Base-by-base conservation (phyloP, 1,139 yeast species). In the Debaryomyces robertsiae region DNA sequence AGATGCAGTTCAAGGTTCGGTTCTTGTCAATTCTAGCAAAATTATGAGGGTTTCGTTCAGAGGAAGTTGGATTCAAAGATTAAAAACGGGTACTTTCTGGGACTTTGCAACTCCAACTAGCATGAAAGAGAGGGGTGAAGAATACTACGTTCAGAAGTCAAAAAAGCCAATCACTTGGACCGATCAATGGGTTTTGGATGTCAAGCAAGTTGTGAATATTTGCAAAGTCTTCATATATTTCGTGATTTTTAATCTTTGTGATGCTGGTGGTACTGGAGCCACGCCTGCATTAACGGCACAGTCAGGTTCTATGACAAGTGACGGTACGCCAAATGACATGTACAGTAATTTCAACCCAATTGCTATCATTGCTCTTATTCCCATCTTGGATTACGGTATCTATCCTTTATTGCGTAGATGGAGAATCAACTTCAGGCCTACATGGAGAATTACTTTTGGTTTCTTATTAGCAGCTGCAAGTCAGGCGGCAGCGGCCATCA, bases 271-370 rank as follows among this genome's bases (percentile, higher is more conserved):
- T 58, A 71, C 82, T 61, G 81, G 84, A 36, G 69, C 79, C 43
- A 39, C 38, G 27, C 38, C 79, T 43, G 72, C 80, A 40, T 81
- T 80, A 58, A 80, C 78, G 43, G 79, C 82, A 6, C 85, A 81
- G 55, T 82, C 87, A 34, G 83, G 82, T 42, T 74, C 84, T 24
- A 79, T 83, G 85, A 66, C 76, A 24, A 71, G 81, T 23, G 71
- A 80, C 39, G 87, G 88, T 42, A 77, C 83, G 47, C 90, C 90
- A 48, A 83, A 83, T 54, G 90, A 82, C 67, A 71, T 83, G 55
- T 77, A 82, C 59, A 77, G 74, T 58, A 82, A 81, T 49, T 79
- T 84, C 60, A 83, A 83, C 56, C 84, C 89, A 25, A 67, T 84
- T 49, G 77, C 87, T 15, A 79, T 83, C 46, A 78, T 83, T 49